Evolutionary conservation across 805 yeast species (phyloP).

Genomic region (Saccharomycopsis babjevae): DNA sequence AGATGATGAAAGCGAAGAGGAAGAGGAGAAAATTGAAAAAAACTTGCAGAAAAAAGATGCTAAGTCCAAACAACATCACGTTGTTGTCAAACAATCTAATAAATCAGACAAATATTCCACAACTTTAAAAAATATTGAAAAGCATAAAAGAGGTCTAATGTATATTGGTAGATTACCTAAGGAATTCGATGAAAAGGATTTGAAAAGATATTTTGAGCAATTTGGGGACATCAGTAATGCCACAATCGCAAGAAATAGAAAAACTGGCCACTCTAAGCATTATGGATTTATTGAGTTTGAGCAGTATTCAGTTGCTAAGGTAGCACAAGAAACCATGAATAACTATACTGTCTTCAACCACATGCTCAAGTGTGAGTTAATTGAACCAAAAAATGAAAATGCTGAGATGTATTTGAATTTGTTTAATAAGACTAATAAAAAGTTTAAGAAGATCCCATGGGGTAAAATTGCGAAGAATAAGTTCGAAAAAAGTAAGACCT

Average conservation of each 20-base stretch:
- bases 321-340: constrained; percentile 94
- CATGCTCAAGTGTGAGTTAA: constrained; percentile 58
- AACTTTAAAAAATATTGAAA: constrained; percentile 19
- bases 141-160: constrained; percentile 50
- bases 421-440: constrained; percentile 46
- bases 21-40: constrained; percentile 18
- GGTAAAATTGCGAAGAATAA: constrained; percentile 40
- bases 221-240: constrained; percentile 78
- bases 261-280: constrained; percentile 84
- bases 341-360: constrained; percentile 86
- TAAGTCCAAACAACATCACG: constrained; percentile 18
- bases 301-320: constrained; percentile 61
- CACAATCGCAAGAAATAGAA: constrained; percentile 78
- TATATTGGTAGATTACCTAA: constrained; percentile 90
- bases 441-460: constrained; percentile 53
- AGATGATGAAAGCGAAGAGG: constrained; percentile 19
- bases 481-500: constrained; percentile 48
- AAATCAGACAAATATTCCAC: constrained; percentile 20
- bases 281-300: constrained; percentile 85
- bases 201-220: constrained; percentile 72
- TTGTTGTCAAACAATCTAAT: constrained; percentile 21
- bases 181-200: constrained; percentile 77
- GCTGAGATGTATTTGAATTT: constrained; percentile 33
- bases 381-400: constrained; percentile 25
- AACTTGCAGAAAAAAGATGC: constrained; percentile 18